A percentile compares a stretch with the other conserved stretches of the same genome.
Evolutionary conservation across 2,329 filamentous ascomycete species (phyloP).

Genomic region (Fusarium pininemorale): DNA sequence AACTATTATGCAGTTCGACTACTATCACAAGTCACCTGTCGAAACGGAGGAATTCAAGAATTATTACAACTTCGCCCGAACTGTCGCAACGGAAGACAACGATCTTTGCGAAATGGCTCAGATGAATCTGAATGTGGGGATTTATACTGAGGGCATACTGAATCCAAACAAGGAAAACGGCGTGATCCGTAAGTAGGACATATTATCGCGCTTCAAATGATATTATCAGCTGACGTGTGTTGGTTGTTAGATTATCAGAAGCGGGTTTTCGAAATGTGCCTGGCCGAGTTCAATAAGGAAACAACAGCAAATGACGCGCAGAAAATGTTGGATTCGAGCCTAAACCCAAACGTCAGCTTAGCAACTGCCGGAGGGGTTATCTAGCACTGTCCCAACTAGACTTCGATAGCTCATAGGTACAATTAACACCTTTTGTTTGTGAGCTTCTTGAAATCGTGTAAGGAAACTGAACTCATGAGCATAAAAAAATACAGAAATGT

Average conservation of each 20-base stretch:
- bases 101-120: neutral
- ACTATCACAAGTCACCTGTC: neutral
- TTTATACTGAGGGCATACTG: neutral
- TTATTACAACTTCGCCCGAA: neutral
- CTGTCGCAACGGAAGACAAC: neutral
- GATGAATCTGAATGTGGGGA: neutral
- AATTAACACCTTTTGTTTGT: neutral
- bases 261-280: neutral
- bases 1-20: neutral
- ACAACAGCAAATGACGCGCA: accelerated
- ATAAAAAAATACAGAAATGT: neutral
- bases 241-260: neutral
- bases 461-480: neutral
- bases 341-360: neutral
- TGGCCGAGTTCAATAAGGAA: neutral
- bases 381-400: neutral
- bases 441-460: neutral
- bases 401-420: neutral
- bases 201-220: accelerated
- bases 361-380: accelerated
- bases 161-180: neutral
- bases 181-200: neutral
- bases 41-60: neutral
- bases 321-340: neutral
- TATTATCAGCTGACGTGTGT: neutral